Evolutionary conservation across 176 grass and related monocot genomes (phyloP), one percentile per base, ranked within the genome.

Genomic region (Paspalum notatum): DNA sequence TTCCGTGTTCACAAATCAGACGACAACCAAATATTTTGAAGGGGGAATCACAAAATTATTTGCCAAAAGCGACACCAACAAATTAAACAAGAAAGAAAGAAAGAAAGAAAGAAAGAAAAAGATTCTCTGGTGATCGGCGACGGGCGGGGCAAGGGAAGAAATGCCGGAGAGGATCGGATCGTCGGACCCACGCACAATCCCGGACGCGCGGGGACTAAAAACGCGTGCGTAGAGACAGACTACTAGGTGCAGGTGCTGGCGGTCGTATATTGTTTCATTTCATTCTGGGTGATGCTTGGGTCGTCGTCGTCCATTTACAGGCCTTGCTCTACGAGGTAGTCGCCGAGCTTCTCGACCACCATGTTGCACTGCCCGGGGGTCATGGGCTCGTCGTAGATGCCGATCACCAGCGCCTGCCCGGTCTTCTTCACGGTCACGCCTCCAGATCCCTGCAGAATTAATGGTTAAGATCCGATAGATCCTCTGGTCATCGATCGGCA

Each of bases 341-440:
- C 91, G 25, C 94, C 94, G 52, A 97, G 89, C 85, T 83, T 90
- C 85, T 97, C 94, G 40, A 97, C 91, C 70, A 97, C 85, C 85
- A 97, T 59, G 82, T 90, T 97, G 85, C 94, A 97, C 74, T 94
- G 94, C 0, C 91, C 91, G 9, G 90, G 90, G 58, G 94, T 94
- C 94, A 94, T 97, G 24, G 94, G 94, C 84, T 97, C 91, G 51
- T 97, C 94, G 47, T 97, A 97, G 76, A 97, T 87, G 76, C 94
- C 94, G 25, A 97, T 67, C 73, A 97, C 89, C 50, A 92, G 42
- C 60, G 87, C 89, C 87, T 94, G 90, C 18, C 63, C 91, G 13
- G 94, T 97, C 85, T 97, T 97, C 70, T 97, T 97, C 56, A 97
- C 42, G 52, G 91, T 94, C 25, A 97, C 17, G 48, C 94, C 91